Evolutionary conservation across 148 eudicot species (phyloP).

Genomic region (Silene latifolia): DNA sequence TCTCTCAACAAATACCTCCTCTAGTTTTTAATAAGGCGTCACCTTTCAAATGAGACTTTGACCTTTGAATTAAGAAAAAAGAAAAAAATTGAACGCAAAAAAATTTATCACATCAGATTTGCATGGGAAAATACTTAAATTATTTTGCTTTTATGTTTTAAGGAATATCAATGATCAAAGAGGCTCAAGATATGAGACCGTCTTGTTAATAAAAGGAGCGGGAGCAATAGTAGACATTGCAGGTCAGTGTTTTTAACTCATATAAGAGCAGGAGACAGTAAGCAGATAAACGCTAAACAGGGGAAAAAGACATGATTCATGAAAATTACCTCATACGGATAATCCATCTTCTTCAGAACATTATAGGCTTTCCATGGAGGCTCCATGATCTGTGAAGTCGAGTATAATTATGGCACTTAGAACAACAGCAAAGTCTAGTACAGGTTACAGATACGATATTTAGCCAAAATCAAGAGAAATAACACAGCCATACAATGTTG

Average conservation of each 20-base stretch:
- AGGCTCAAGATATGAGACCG: not conserved
- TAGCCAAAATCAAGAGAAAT: too few species aligned
- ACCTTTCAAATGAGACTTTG: not conserved
- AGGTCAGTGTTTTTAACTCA: not conserved
- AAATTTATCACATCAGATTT: too few species aligned
- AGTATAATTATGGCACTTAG: not conserved
- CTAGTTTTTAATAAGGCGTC: not conserved
- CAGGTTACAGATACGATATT: not conserved
- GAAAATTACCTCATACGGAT: constrained; percentile 69
- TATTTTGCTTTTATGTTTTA: not conserved
- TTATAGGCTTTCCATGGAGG: constrained; percentile 90
- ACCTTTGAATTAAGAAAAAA: not conserved
- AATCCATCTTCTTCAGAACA: constrained; percentile 75
- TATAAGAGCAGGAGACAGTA: not conserved
- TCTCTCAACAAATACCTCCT: not conserved
- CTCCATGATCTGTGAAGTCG: constrained; percentile 69
- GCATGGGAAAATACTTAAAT: not conserved
- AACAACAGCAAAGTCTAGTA: constrained; percentile 8
- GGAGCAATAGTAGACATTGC: not conserved
- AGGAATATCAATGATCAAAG: not conserved
- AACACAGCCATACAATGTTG: too few species aligned
- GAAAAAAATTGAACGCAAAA: too few species aligned
- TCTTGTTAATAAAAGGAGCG: not conserved
- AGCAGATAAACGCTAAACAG: not conserved
- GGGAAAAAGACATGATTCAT: not conserved